phyloP scores from a whole-genome alignment of 257 asterid genomes.

The Primulina huaijiensis region DNA sequence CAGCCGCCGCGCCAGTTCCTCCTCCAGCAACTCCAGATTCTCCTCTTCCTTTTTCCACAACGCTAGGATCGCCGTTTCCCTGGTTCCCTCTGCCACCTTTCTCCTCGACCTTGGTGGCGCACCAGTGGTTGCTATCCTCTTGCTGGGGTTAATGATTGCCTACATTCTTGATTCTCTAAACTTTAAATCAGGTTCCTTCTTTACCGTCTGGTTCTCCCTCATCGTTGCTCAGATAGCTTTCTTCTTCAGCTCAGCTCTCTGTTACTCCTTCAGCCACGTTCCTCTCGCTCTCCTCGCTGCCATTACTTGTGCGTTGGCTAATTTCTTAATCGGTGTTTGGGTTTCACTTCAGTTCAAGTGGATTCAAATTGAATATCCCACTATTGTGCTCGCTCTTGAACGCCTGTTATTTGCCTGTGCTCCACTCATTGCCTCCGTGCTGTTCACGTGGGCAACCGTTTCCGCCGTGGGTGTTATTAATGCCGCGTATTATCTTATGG shows the following conservation, averaged over 20 bases:
- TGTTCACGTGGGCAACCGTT: conserved; percentile 95
- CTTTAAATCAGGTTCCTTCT: conserved; percentile 86
- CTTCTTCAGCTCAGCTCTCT: conserved; percentile 69
- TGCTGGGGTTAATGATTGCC: conserved; percentile 78
- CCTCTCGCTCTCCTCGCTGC: conserved; percentile 59
- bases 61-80: conserved; percentile 72
- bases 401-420: conserved; percentile 81
- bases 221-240: conserved; percentile 75
- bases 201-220: conserved; percentile 85
- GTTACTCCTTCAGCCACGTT: conserved; percentile 50
- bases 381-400: conserved; percentile 85
- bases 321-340: conserved; percentile 92
- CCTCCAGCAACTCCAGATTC: conserved; percentile 59
- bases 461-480: conserved; percentile 85
- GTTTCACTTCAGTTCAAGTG: conserved; percentile 94
- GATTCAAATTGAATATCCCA: conserved; percentile 90
- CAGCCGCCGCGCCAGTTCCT: conserved; percentile 38
- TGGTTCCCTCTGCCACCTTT: conserved; percentile 77
- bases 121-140: conserved; percentile 78
- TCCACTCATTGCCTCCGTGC: conserved; percentile 62
- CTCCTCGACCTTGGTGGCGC: conserved; percentile 97
- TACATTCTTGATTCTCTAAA: conserved; percentile 82
- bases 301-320: conserved; percentile 65
- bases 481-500: conserved; percentile 87
- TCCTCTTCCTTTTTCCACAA: conserved; percentile 67